Evolutionary conservation across 2,329 filamentous ascomycete species (phyloP), one percentile per base, ranked within the genome.

Genomic region (Trichoderma hamatum): DNA sequence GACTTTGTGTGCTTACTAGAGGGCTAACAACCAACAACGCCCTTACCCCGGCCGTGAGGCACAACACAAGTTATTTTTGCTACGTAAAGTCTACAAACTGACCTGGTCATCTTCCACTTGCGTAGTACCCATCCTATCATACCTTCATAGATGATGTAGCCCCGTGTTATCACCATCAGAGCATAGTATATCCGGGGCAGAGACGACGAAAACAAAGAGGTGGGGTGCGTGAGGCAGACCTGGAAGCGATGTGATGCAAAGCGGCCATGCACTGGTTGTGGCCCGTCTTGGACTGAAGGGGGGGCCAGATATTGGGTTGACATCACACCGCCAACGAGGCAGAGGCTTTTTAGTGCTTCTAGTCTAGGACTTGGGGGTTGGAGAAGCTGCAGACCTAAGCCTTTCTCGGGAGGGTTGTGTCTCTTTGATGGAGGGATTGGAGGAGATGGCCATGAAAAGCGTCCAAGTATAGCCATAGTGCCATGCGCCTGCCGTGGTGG

Each of bases 211-310:
- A n/a, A 36, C 16, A 58, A 67, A 59, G 65, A 19, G 32, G 65
- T 54, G 65, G 65, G 49, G 56, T 24, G 36, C 28, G 55, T 68
- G 65, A 68, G 65, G 61, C 56, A 54, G 24, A 39, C 65, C 30
- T 68, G 43, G 46, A 61, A 60, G 65, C 32, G 30, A 61, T 54
- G 65, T 61, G 56, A 67, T 67, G 65, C 65, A 61, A 61, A 58
- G 56, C 24, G 34, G 54, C 14, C n/a, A 43, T 51, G 24, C 28
- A 67, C 30, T 26, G 54, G 11, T n/a, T 49, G 46, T 24, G 52
- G 64, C 64, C 59, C n/a, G 39, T 51, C 64, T 36, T 59, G 64
- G 39, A 58, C 28, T 43, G 56, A 34, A 32, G 32, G 54, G 65
- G 28, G 36, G 56, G 39, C 16, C 56, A 43, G 34, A 24, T 32